Conservation (phyloP, 129 eudicot species). For the Flaveria linearis region DNA sequence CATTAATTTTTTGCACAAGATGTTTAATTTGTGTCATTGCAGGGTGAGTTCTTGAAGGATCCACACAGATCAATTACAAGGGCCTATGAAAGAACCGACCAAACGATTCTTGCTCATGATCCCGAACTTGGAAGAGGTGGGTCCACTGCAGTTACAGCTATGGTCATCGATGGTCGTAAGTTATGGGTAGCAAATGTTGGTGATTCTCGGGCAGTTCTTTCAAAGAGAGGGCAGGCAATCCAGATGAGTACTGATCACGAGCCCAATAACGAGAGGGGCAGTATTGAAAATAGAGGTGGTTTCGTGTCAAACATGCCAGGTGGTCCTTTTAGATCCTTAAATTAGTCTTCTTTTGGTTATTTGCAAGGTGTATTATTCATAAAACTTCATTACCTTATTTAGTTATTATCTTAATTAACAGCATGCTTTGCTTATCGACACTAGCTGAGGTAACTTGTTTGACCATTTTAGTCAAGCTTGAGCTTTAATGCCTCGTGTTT, state of each 20-base stretch:
- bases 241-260: conserved; percentile 89
- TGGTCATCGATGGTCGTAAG: conserved; percentile 52
- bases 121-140: conserved; percentile 91
- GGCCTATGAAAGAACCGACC: conserved; percentile 86
- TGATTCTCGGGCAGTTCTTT: conserved; percentile 90
- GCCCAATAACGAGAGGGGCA: conserved; percentile 75
- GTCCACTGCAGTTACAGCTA: conserved; percentile 87
- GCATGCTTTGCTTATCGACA: neutral
- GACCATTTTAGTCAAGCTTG: conserved; percentile 3
- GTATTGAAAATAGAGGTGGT: conserved; percentile 80
- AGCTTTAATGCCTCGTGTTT: neutral
- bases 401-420: neutral
- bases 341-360: neutral
- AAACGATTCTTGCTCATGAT: conserved; percentile 73
- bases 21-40: conserved; percentile 16
- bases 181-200: conserved; percentile 92
- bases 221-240: conserved; percentile 62
- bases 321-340: conserved; percentile 28
- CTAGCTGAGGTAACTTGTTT: conserved; percentile 1
- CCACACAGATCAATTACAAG: conserved; percentile 60
- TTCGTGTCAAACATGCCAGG: conserved; percentile 95
- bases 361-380: neutral
- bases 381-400: neutral
- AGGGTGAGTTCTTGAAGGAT: conserved; percentile 77
- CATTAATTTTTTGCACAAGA: conserved; percentile 15